Evolutionary conservation across 1,284 basidiomycete genomes (phyloP).

Genomic region (Limonomyces culmigenus): DNA sequence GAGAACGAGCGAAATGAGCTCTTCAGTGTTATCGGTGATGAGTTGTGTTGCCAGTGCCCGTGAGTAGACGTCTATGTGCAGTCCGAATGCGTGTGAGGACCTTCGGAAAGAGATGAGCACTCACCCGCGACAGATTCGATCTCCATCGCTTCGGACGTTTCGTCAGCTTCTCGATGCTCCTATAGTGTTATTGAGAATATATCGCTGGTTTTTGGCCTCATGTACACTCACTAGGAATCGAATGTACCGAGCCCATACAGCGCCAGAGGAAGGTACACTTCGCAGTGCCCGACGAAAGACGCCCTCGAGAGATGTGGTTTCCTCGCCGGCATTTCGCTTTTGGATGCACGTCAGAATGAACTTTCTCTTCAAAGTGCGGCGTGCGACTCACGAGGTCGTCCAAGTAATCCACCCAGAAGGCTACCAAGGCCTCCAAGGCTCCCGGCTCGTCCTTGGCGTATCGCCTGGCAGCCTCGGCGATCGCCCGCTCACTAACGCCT

Average conservation of each 20-base stretch:
- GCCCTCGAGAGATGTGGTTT: background rate
- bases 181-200: background rate
- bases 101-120: background rate
- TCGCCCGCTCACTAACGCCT: constrained; percentile 62
- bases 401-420: constrained; percentile 49
- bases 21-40: constrained; percentile 41
- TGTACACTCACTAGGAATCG: constrained; percentile 34
- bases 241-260: constrained; percentile 60
- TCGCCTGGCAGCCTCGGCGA: constrained; percentile 47
- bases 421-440: constrained; percentile 41
- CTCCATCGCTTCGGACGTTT: background rate
- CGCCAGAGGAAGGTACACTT: constrained; percentile 51
- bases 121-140: constrained; percentile 20
- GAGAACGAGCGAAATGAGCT: constrained; percentile 47
- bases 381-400: constrained; percentile 18
- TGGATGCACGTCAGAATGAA: background rate
- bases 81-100: background rate
- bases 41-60: constrained; percentile 37
- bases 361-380: too few relatives aligned
- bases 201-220: background rate
- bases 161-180: background rate
- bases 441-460: constrained; percentile 30
- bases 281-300: constrained; percentile 34
- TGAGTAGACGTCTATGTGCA: constrained; percentile 32
- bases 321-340: background rate